Percentiles rank a stretch among this genome's conserved stretches.
Evolutionary conservation across 371 early-diverging fungal species (phyloP).

Genomic region (Polyrhizophydium stewartii): DNA sequence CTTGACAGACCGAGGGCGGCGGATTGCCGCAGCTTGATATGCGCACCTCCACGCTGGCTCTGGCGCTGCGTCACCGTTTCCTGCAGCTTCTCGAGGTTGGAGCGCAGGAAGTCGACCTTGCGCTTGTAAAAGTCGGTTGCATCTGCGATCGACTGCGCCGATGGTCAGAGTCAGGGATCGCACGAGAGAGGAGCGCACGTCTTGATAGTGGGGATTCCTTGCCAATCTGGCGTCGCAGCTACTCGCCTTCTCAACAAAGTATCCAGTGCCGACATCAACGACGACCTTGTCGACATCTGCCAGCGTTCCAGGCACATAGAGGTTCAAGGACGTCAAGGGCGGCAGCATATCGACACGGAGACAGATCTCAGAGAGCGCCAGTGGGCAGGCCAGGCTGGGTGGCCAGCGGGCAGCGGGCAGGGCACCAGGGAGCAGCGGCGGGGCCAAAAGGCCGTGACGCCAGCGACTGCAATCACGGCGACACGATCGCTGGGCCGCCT

Average conservation of each 20-base stretch:
- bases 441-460: too few relatives aligned
- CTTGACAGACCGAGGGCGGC: background rate
- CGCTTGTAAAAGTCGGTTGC: constrained; percentile 73
- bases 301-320: constrained; percentile 90
- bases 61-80: constrained; percentile 71
- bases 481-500: too few relatives aligned
- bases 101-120: constrained; percentile 71
- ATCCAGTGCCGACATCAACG: constrained; percentile 95
- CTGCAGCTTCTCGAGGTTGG: constrained; percentile 69
- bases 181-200: background rate
- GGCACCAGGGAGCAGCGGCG: too few relatives aligned
- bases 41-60: constrained; percentile 46
- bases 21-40: background rate
- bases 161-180: too few relatives aligned
- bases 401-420: too few relatives aligned
- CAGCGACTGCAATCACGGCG: too few relatives aligned
- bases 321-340: constrained; percentile 35
- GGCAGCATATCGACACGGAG: background rate
- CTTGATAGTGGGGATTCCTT: background rate
- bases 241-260: constrained; percentile 85
- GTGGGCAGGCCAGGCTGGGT: too few relatives aligned
- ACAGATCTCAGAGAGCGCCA: too few relatives aligned
- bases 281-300: constrained; percentile 77
- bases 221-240: constrained; percentile 3
- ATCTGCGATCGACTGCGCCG: constrained; percentile 65